Conservation (phyloP, 31 red algal genomes). For the Porphyra umbilicalis region DNA sequence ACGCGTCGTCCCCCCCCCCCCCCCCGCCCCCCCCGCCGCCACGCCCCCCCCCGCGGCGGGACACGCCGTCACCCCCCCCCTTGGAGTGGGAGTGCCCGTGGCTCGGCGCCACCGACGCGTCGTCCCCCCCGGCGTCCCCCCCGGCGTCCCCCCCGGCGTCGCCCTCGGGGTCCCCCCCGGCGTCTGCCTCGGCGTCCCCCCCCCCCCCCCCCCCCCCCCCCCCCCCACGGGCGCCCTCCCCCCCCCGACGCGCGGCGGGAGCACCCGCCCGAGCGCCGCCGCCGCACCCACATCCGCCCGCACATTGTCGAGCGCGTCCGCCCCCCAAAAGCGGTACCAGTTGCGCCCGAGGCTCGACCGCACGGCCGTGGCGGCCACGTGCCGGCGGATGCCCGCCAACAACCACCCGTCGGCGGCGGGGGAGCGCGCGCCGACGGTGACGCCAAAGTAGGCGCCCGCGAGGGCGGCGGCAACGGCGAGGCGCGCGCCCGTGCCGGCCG, state of each 20-base stretch:
- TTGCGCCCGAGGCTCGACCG: slow-evolving; percentile 49
- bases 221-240: not conserved
- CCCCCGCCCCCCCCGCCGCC: not conserved
- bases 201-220: not conserved
- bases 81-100: not conserved
- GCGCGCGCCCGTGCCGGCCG: slow-evolving; percentile 7
- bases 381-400: slow-evolving; percentile 33
- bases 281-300: slow-evolving; percentile 20
- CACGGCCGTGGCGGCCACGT: slow-evolving; percentile 40
- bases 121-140: not conserved
- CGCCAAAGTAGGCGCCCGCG: slow-evolving; percentile 42
- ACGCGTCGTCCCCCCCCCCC: not conserved
- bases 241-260: not conserved
- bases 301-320: slow-evolving; percentile 29
- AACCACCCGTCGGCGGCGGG: slow-evolving; percentile 51
- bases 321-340: slow-evolving; percentile 44
- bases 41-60: not conserved
- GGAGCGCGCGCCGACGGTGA: slow-evolving; percentile 35
- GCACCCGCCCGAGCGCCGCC: not conserved
- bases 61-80: not conserved
- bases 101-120: not conserved
- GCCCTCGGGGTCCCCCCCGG: too few species aligned
- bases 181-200: too few species aligned
- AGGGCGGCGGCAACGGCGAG: slow-evolving; percentile 49
- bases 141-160: not conserved